Conservation (phyloP, 1,139 yeast species). For the Suhomyces choctaworum region DNA sequence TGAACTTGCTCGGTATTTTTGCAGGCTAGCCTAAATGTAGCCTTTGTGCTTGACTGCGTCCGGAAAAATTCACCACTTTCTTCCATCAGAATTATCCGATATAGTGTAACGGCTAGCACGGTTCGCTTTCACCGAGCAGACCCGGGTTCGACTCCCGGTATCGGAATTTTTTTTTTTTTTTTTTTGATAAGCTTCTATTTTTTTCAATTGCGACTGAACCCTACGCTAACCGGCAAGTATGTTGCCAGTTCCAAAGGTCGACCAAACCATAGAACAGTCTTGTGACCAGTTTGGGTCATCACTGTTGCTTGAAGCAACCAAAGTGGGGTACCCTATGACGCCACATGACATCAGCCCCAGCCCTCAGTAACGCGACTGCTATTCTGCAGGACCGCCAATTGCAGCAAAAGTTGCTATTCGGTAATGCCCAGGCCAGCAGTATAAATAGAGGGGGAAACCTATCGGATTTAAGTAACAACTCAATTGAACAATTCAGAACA, state of each 20-base stretch:
- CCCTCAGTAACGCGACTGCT: slow-evolving; percentile 1
- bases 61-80: too few relatives aligned
- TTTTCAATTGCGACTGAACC: too few relatives aligned
- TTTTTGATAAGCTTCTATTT: too few relatives aligned
- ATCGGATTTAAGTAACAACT: not conserved
- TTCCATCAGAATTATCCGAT: slow-evolving; percentile 44
- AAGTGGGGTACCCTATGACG: slow-evolving; percentile 8
- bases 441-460: slow-evolving; percentile 3
- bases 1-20: too few relatives aligned
- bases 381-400: slow-evolving; percentile 3
- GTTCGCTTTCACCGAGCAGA: slow-evolving; percentile 82
- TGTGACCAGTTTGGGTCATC: too few relatives aligned
- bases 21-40: too few relatives aligned
- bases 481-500: not conserved
- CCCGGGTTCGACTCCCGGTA: slow-evolving; percentile 86
- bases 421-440: slow-evolving; percentile 1
- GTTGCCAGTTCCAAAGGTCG: not conserved
- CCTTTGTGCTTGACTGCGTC: too few relatives aligned
- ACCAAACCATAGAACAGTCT: too few relatives aligned
- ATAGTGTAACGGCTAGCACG: slow-evolving; percentile 84
- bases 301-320: slow-evolving; percentile 1
- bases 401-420: slow-evolving; percentile 10
- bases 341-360: slow-evolving; percentile 8
- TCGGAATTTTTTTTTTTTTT: slow-evolving; percentile 42
- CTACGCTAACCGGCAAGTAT: not conserved